A percentile compares a stretch with the other conserved stretches of the same genome.
Conservation (phyloP, 306 rosid species). For the Citrullus colocynthis region DNA sequence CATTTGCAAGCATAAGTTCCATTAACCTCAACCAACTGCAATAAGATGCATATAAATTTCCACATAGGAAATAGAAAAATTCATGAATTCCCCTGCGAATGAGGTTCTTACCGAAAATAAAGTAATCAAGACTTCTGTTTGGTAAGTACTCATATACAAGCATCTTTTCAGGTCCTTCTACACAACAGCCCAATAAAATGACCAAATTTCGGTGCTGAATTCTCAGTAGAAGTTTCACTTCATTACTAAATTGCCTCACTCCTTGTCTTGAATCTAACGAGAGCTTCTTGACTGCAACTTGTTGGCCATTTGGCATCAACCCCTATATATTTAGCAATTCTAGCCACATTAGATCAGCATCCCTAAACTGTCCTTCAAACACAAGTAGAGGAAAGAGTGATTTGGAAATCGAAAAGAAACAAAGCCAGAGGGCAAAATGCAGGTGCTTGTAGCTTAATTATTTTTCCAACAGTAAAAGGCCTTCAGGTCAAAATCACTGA, state of each 20-base stretch:
- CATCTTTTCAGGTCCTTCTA: conserved; percentile 92
- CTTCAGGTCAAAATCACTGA: neutral
- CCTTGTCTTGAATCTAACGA: conserved; percentile 75
- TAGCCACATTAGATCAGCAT: neutral
- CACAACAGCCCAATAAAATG: conserved; percentile 61
- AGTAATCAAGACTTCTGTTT: conserved; percentile 75
- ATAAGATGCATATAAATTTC: neutral
- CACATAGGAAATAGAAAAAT: neutral
- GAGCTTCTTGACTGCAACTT: conserved; percentile 81
- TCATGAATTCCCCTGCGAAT: neutral
- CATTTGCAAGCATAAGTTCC: neutral
- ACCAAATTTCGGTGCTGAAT: conserved; percentile 82
- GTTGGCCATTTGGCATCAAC: conserved; percentile 74
- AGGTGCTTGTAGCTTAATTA: neutral
- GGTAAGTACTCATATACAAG: conserved; percentile 83
- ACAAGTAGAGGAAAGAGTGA: neutral
- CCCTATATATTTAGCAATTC: conserved; percentile 37
- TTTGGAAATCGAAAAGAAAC: neutral
- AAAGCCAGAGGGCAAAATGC: neutral
- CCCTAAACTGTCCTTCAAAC: neutral
- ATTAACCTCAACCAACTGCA: neutral
- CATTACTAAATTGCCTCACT: conserved; percentile 66
- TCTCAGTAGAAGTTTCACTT: conserved; percentile 57
- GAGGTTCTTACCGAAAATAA: conserved; percentile 48
- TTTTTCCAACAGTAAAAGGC: neutral